A percentile compares a stretch with the other conserved stretches of the same genome.
Conservation (phyloP, 2,329 filamentous ascomycete species). For the Fusarium nodosum region DNA sequence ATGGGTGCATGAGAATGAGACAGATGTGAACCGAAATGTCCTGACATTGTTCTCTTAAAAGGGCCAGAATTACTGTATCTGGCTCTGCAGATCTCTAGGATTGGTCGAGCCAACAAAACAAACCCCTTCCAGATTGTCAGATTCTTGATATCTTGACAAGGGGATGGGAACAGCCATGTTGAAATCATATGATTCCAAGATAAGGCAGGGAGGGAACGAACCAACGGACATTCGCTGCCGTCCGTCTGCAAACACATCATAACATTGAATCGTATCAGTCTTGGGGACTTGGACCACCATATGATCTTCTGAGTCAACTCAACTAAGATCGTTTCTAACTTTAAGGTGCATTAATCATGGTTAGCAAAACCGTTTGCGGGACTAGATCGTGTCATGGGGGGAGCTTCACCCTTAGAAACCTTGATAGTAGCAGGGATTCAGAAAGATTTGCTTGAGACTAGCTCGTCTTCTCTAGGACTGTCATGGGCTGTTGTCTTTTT, state of each 20-base stretch:
- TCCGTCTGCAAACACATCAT: constrained; percentile 14
- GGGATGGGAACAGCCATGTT: constrained; percentile 21
- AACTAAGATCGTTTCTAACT: not conserved
- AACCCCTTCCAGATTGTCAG: constrained; percentile 28
- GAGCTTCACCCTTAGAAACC: constrained; percentile 13
- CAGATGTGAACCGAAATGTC: constrained; percentile 16
- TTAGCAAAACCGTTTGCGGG: constrained; percentile 33
- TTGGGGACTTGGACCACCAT: constrained; percentile 23
- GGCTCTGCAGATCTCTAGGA: constrained; percentile 39
- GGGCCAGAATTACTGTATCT: constrained; percentile 34
- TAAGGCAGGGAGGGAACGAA: constrained; percentile 1
- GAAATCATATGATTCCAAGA: constrained; percentile 41
- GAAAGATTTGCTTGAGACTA: constrained; percentile 29
- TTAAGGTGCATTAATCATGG: constrained; percentile 12
- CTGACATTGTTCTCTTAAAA: constrained; percentile 18
- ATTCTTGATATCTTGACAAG: constrained; percentile 28
- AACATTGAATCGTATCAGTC: constrained; percentile 26
- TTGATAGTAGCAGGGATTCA: constrained; percentile 21
- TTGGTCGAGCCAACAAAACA: constrained; percentile 30
- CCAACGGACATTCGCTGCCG: constrained; percentile 37
- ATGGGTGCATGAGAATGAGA: constrained; percentile 16
- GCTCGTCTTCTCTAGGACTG: constrained; percentile 15
- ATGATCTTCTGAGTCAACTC: not conserved
- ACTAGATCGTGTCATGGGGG: constrained; percentile 39
- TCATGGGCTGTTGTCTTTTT: constrained; percentile 32